Percentiles rank a stretch among this genome's conserved stretches.
These are phyloP conservation scores for Lycium barbarum DNA, from an alignment of 257 asterid species.

Conservation along the genomic window DNA sequence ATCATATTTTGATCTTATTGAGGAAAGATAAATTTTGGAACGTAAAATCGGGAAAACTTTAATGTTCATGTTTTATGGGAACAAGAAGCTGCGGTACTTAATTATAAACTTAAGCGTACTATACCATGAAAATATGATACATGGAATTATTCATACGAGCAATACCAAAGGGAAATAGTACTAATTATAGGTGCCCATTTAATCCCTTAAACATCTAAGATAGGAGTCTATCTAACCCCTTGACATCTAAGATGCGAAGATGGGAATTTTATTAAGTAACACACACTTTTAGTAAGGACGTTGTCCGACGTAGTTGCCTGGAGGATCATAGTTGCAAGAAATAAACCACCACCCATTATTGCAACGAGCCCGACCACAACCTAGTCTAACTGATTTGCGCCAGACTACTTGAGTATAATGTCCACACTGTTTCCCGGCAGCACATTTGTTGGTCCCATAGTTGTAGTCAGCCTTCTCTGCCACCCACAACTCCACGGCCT, in stretches of 20 bases:
- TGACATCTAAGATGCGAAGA: no score
- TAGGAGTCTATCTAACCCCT: not conserved
- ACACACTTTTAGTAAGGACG: conserved; percentile 44
- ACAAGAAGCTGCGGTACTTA: not conserved
- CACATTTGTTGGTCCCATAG: not conserved
- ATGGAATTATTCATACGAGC: not conserved
- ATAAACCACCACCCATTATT: conserved; percentile 44
- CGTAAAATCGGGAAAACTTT: not conserved
- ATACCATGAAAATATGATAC: not conserved
- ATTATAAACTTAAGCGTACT: not conserved
- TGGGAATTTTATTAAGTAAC: not conserved
- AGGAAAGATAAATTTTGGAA: not conserved
- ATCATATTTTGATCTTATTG: not conserved
- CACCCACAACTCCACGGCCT: conserved; percentile 26
- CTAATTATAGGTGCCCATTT: not conserved
- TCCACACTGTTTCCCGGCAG: not conserved
- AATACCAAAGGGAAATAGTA: not conserved
- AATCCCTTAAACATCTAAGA: not conserved
- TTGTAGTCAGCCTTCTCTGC: not conserved
- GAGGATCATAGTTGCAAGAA: conserved; percentile 55
- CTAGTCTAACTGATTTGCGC: conserved; percentile 46
- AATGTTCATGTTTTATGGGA: no score
- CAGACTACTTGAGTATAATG: conserved; percentile 68
- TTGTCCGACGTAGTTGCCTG: conserved; percentile 46
- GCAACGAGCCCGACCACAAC: conserved; percentile 49